These are phyloP conservation scores for Alloteropsis semialata DNA, from an alignment of 176 grass and related monocot genomes.

Conservation along the genomic window DNA sequence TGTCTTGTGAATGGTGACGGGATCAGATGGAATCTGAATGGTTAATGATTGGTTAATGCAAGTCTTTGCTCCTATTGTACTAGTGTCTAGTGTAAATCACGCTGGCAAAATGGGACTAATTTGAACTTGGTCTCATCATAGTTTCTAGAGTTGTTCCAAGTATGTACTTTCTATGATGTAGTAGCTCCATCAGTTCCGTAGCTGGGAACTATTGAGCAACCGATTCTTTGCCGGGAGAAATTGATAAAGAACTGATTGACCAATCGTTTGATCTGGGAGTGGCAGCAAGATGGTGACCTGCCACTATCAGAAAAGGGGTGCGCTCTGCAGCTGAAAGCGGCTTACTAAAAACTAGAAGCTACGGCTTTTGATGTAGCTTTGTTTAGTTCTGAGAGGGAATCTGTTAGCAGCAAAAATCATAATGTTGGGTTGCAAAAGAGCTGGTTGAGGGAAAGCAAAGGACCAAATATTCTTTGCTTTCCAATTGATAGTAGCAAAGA, in stretches of 20 bases:
- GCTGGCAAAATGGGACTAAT: neutral
- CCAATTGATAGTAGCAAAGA: neutral
- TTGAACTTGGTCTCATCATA: neutral
- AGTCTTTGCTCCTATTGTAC: neutral
- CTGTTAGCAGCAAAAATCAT: neutral
- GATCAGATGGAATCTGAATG: neutral
- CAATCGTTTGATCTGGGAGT: neutral
- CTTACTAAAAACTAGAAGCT: neutral
- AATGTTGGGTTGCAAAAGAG: neutral
- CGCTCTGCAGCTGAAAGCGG: neutral
- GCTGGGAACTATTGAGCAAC: neutral
- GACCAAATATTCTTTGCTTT: slow-evolving; percentile 7
- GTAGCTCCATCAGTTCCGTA: neutral
- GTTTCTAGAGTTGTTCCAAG: neutral
- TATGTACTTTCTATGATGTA: neutral
- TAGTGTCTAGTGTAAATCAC: neutral
- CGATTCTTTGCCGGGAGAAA: neutral
- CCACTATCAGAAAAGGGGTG: neutral
- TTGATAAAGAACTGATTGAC: neutral
- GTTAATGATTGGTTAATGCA: neutral
- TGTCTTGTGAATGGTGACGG: neutral
- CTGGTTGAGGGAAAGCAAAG: neutral
- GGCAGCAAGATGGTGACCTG: neutral
- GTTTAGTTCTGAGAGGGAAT: neutral
- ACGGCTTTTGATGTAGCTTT: neutral